These are phyloP conservation scores for Vigna mungo DNA, from an alignment of 306 rosid species.

Conservation along the genomic window DNA sequence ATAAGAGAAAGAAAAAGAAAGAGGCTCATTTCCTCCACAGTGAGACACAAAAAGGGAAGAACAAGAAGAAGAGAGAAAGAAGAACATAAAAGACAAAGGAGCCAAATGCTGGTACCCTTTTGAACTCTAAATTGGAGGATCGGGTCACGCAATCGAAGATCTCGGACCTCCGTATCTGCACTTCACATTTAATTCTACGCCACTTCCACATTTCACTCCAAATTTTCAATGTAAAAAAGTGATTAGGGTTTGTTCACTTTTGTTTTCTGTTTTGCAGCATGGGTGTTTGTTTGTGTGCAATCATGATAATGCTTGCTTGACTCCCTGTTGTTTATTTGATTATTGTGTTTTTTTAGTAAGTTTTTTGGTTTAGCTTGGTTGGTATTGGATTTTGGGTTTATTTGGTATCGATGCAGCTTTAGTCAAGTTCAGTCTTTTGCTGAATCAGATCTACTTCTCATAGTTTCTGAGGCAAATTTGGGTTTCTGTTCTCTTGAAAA, in stretches of 20 bases:
- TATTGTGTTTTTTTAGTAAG: slow-evolving; percentile 12
- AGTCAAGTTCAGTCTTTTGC: slow-evolving; percentile 53
- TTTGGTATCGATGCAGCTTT: slow-evolving; percentile 42
- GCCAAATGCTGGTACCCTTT: slow-evolving; percentile 68
- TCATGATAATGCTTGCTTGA: slow-evolving; percentile 20
- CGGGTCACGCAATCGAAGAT: slow-evolving; percentile 70
- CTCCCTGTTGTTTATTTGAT: slow-evolving; percentile 20
- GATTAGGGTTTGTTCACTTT: slow-evolving; percentile 41
- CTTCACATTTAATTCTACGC: slow-evolving; percentile 52
- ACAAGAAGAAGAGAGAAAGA: slow-evolving; percentile 42
- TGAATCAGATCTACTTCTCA: slow-evolving; percentile 75
- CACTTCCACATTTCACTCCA: slow-evolving; percentile 59
- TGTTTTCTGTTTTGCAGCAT: slow-evolving; percentile 38
- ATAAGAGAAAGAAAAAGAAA: neutral
- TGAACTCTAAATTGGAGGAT: slow-evolving; percentile 63
- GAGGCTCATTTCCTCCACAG: slow-evolving; percentile 49
- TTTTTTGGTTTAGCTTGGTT: slow-evolving; percentile 50
- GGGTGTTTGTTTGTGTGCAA: slow-evolving; percentile 40
- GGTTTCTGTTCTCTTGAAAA: slow-evolving; percentile 49
- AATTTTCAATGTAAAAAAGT: slow-evolving; percentile 30
- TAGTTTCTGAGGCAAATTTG: slow-evolving; percentile 51
- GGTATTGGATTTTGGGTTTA: slow-evolving; percentile 58
- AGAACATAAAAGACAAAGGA: slow-evolving; percentile 39
- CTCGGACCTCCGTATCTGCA: slow-evolving; percentile 52
- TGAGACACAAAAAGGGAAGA: slow-evolving; percentile 48